Percentiles rank a stretch among this genome's conserved stretches.
Conservation (phyloP, 163 green algal genomes). For the Scenedesmus sp. region DNA sequence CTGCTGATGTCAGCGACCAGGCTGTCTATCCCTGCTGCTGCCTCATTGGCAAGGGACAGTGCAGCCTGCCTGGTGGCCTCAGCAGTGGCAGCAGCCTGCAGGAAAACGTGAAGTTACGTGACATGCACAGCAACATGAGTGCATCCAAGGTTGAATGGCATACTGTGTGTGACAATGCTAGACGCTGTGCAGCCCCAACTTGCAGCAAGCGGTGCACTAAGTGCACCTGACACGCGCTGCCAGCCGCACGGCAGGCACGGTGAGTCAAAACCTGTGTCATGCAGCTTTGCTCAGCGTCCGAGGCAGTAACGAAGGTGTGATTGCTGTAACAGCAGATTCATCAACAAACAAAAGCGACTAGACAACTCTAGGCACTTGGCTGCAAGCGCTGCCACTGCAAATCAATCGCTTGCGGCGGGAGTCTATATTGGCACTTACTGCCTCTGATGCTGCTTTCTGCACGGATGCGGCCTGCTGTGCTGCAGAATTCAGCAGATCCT, state of each 20-base stretch:
- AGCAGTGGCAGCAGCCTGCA: constrained; percentile 29
- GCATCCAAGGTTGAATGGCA: neutral
- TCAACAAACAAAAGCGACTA: neutral
- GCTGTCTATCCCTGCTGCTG: constrained; percentile 23
- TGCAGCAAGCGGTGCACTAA: neutral
- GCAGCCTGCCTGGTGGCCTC: constrained; percentile 12
- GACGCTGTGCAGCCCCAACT: neutral
- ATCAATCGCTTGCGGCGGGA: neutral
- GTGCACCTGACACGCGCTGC: neutral
- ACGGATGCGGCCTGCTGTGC: neutral
- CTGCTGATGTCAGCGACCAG: constrained; percentile 17
- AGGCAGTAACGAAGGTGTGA: too few species aligned
- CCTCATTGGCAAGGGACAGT: constrained; percentile 21
- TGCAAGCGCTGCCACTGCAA: neutral
- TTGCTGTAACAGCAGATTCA: neutral
- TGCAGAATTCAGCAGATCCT: constrained; percentile 7
- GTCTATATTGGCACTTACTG: neutral
- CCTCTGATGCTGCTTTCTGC: neutral
- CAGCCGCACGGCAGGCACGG: neutral
- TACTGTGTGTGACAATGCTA: neutral
- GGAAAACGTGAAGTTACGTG: neutral
- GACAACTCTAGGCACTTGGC: neutral
- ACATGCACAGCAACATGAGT: neutral
- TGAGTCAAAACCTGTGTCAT: neutral
- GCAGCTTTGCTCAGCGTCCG: too few species aligned